Conservation (phyloP, 2,329 filamentous ascomycete genomes). For the Paecilomyces niveus region DNA sequence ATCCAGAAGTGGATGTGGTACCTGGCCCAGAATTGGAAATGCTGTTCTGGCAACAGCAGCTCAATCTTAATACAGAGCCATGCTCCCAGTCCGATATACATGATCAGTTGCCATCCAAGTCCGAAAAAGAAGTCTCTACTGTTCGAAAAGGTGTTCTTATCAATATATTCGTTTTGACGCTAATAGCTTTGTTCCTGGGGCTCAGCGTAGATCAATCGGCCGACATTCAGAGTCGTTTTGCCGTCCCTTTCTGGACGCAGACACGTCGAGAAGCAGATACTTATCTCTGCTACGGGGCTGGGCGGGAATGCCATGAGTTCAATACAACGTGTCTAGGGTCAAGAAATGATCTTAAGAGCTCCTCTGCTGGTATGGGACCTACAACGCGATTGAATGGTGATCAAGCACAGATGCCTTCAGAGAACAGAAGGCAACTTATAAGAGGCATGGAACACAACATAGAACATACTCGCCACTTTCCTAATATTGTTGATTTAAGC, state of each 20-base stretch:
- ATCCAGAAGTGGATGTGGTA: background rate
- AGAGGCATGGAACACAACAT: background rate
- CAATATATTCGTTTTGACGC: background rate
- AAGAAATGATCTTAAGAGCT: background rate
- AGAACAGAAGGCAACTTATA: background rate
- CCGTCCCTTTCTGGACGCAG: background rate
- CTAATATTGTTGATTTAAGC: background rate
- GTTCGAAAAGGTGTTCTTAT: background rate
- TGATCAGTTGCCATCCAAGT: background rate
- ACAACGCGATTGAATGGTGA: background rate
- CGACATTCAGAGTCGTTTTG: background rate
- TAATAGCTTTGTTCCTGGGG: background rate
- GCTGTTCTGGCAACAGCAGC: background rate
- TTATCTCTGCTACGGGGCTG: too few relatives aligned
- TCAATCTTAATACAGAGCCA: background rate
- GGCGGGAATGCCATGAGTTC: background rate
- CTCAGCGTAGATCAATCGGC: background rate
- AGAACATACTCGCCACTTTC: background rate
- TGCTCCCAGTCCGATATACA: background rate
- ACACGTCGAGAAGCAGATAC: background rate
- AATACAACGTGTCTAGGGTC: background rate
- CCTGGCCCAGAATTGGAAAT: background rate
- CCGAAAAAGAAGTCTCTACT: background rate
- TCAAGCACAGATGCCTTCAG: background rate
- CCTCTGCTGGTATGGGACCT: background rate